These are phyloP conservation scores for Oryza officinalis DNA, from an alignment of 176 grass and related monocot genomes.

Conservation along the genomic window DNA sequence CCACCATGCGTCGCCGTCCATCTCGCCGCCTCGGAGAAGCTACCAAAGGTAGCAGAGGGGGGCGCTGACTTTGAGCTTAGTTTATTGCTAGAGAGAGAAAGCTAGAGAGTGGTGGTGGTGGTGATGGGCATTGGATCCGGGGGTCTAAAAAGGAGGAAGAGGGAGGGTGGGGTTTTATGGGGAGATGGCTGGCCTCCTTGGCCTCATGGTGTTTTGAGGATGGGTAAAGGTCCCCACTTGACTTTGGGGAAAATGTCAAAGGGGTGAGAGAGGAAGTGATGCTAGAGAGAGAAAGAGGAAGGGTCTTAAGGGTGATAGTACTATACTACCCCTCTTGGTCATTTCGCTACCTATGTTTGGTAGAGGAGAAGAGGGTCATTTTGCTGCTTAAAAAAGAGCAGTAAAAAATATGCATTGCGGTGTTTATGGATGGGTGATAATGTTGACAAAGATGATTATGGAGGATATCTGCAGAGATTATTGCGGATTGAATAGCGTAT, in stretches of 20 bases:
- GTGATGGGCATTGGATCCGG: conserved; percentile 17
- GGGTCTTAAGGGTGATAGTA: too few relatives aligned
- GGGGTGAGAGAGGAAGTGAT: background rate
- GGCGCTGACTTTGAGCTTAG: conserved; percentile 64
- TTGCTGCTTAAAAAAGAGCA: too few relatives aligned
- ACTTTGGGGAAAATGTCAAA: conserved; percentile 39
- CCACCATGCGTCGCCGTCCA: conserved; percentile 28
- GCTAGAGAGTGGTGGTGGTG: background rate
- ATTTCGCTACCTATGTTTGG: background rate
- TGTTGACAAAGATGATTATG: too few relatives aligned
- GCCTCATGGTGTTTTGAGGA: background rate
- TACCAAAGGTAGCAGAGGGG: background rate
- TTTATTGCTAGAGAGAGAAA: conserved; percentile 11
- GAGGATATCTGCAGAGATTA: background rate
- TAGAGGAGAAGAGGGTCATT: background rate
- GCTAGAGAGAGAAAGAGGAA: background rate
- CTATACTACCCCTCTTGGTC: too few relatives aligned
- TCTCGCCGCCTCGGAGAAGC: background rate
- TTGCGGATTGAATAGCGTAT: background rate
- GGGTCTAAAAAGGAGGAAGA: background rate
- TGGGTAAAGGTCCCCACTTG: conserved; percentile 29
- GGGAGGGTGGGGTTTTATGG: background rate
- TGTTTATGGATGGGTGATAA: background rate
- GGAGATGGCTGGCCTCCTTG: background rate
- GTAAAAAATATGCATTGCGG: too few relatives aligned